Base-by-base conservation (phyloP, 257 asterid genomes). In the Fraxinus americana region DNA sequence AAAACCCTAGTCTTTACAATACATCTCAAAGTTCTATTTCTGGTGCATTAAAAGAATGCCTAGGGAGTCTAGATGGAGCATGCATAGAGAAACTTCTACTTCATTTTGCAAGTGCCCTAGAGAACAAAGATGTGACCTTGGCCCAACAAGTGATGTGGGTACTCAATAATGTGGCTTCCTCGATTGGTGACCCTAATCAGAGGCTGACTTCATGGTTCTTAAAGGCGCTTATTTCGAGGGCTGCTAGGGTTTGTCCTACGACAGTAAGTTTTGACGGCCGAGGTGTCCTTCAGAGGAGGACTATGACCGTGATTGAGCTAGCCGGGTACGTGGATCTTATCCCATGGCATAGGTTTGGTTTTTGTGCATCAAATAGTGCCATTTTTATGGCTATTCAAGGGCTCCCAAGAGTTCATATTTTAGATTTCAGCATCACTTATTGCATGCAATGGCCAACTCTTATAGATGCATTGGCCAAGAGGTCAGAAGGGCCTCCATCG, bases 61-160 rank as follows among this genome's bases (percentile, higher is more conserved):
- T 86, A 7, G 89, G 87, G 36, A 89, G 70, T 72, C 86, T 91
- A 5, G 97, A 91, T 43, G 97, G 93, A 4, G 90, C 94, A 8
- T 92, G 97, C 90, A 88, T 86, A 66, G 97, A 92, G 84, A 91
- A 91, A 83, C 93, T 92, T 48, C 63, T 92, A 39, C 86, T 89
- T 72, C 97, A 92, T 72, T 90, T 93, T 50, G 97, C 91, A 25
- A 84, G 83, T 50, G 97, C 97, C 23, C 82, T 92, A 1, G 95
- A 92, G 74, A 75, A 82, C 77, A 88, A 91, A 76, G 95, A 92
- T 80, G 95, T 91, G 21, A 92, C 97, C 12, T 68, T 88, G 71
- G 97, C 97, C 11, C 97, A 91, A 59, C 97, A 92, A 86, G 93
- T 92, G 32, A 91, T 90, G 97, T 92, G 97, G 97, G 97, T 92